Conservation (phyloP, 108 stramenopile genomes). For the Cyclotella distinguenda region DNA sequence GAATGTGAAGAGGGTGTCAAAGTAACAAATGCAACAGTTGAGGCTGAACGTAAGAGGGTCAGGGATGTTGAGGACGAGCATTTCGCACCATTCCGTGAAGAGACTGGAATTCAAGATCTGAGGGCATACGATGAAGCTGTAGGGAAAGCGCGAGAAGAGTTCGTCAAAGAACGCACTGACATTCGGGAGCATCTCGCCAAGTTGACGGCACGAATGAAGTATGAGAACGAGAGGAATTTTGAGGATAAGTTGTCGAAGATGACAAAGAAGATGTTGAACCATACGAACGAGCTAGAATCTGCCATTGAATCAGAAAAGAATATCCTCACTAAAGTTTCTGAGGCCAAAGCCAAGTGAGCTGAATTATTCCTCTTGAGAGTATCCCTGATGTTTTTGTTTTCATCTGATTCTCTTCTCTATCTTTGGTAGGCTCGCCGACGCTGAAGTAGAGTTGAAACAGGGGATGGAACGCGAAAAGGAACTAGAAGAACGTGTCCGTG, state of each 20-base stretch:
- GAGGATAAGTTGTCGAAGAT: conserved; percentile 58
- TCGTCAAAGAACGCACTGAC: conserved; percentile 65
- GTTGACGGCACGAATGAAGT: conserved; percentile 51
- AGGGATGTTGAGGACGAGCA: conserved; percentile 79
- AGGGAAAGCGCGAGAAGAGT: conserved; percentile 77
- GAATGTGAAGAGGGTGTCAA: conserved; percentile 54
- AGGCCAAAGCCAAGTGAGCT: conserved; percentile 49
- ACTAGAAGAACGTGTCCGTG: conserved; percentile 64
- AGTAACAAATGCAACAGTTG: conserved; percentile 49
- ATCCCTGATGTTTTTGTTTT: neutral
- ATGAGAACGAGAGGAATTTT: conserved; percentile 55
- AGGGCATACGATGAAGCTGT: conserved; percentile 85
- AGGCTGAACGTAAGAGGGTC: conserved; percentile 48
- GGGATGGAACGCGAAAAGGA: conserved; percentile 62
- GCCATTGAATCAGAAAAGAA: conserved; percentile 39
- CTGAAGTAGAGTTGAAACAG: conserved; percentile 65
- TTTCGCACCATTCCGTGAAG: conserved; percentile 74
- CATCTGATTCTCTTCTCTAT: neutral
- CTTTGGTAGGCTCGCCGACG: conserved; percentile 52
- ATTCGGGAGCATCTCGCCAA: conserved; percentile 76
- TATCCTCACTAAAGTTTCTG: conserved; percentile 39
- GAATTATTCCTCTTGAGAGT: neutral
- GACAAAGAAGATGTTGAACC: conserved; percentile 55
- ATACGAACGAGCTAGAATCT: conserved; percentile 51
- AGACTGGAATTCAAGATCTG: conserved; percentile 79